Conservation (phyloP, 768 basidiomycete genomes). For the Tricholoma hemisulphureum region DNA sequence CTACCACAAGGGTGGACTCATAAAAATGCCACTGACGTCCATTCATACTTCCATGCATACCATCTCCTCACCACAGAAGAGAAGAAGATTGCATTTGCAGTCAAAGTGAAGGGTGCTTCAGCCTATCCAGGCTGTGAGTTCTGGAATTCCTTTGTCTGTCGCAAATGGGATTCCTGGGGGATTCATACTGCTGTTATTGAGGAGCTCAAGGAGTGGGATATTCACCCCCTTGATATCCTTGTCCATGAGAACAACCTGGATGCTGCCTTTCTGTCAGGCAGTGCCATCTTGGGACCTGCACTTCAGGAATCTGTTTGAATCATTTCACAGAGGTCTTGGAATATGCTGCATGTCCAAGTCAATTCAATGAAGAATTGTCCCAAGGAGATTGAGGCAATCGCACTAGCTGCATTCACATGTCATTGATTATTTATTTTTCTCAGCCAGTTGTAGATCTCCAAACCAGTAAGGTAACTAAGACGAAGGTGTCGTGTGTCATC, state of each 20-base stretch:
- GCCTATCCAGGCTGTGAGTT: slow-evolving; percentile 13
- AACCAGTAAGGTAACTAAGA: not conserved
- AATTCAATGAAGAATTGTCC: not conserved
- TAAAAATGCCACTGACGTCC: slow-evolving; percentile 4
- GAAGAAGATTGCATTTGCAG: not conserved
- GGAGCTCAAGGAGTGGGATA: slow-evolving; percentile 4
- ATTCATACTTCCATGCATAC: slow-evolving; percentile 15
- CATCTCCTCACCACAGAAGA: not conserved
- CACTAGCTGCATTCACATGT: slow-evolving; percentile 4
- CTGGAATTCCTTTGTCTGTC: slow-evolving; percentile 13
- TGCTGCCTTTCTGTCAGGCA: not conserved
- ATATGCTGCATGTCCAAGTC: not conserved
- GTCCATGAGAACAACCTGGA: not conserved
- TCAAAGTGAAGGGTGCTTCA: not conserved
- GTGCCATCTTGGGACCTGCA: not conserved
- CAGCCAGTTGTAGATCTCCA: not conserved
- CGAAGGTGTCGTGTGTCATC: slow-evolving; percentile 3
- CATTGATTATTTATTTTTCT: not conserved
- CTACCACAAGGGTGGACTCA: slow-evolving; percentile 18
- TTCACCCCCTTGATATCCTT: slow-evolving; percentile 15
- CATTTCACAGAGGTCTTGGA: slow-evolving; percentile 8
- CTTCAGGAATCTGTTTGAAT: not conserved
- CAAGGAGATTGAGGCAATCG: not conserved
- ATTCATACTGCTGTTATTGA: slow-evolving; percentile 14
- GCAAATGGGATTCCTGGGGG: slow-evolving; percentile 10